Evolutionary conservation across 2,329 filamentous ascomycete genomes (phyloP).

Genomic region (Calonectria henricotiae): DNA sequence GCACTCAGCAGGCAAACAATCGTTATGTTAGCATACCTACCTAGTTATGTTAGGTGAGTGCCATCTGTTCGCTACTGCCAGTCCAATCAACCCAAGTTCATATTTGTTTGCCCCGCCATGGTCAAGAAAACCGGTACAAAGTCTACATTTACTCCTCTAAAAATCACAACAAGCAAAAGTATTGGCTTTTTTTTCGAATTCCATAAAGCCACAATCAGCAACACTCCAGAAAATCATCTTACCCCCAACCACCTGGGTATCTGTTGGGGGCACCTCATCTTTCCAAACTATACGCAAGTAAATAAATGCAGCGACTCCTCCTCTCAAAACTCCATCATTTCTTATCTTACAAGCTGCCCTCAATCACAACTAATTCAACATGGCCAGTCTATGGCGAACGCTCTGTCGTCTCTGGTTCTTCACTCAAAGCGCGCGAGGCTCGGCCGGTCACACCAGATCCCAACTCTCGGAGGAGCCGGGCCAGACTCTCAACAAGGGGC

Average conservation of each 20-base stretch:
- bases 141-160: neutral
- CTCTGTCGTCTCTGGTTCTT: slow-evolving; percentile 18
- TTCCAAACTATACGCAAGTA: slow-evolving; percentile 6
- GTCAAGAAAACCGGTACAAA: neutral
- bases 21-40: neutral
- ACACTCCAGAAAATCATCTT: neutral
- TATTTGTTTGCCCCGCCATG: neutral
- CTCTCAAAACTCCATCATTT: slow-evolving; percentile 46
- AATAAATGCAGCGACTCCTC: slow-evolving; percentile 30
- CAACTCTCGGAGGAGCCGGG: slow-evolving; percentile 45
- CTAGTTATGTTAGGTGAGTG: neutral
- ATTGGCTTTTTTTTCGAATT: neutral
- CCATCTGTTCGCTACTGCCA: neutral
- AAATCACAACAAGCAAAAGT: neutral
- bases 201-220: neutral
- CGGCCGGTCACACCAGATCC: slow-evolving; percentile 28
- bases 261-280: neutral
- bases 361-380: neutral
- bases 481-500: slow-evolving; percentile 46
- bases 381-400: neutral
- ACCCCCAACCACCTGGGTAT: slow-evolving; percentile 11
- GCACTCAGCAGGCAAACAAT: neutral
- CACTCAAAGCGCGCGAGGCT: slow-evolving; percentile 28
- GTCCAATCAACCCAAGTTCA: neutral
- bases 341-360: slow-evolving; percentile 23